Conservation (phyloP, 441 rosid genomes). For the Erodium moschatum region DNA sequence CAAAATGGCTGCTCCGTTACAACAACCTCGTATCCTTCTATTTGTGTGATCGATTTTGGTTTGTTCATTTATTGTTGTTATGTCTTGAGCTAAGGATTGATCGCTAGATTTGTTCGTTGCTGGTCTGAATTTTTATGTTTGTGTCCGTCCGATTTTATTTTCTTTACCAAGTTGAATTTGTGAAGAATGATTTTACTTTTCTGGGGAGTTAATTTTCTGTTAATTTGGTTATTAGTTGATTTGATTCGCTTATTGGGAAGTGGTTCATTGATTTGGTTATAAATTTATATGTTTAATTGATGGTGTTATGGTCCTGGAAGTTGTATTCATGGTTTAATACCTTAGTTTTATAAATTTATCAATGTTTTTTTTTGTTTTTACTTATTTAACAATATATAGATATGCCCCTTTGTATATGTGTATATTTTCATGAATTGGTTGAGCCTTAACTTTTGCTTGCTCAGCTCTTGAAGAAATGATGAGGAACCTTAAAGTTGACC, state of each 20-base stretch:
- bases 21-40: neutral
- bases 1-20: neutral
- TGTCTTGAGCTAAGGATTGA: neutral
- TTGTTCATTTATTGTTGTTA: too few species aligned
- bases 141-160: neutral
- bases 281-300: neutral
- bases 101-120: neutral
- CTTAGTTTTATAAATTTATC: neutral
- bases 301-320: neutral
- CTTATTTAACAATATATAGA: neutral
- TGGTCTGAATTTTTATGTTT: neutral
- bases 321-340: neutral
- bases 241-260: neutral
- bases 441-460: constrained; percentile 10
- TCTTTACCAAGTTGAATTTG: neutral
- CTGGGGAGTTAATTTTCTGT: too few species aligned
- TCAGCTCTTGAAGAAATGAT: constrained; percentile 35
- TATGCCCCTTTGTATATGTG: neutral
- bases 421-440: neutral
- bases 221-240: too few species aligned
- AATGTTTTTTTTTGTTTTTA: neutral
- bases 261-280: neutral
- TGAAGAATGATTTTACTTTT: neutral
- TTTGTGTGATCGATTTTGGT: neutral
- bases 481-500: constrained; percentile 33